Evolutionary conservation across 2,329 filamentous ascomycete genomes (phyloP).

Genomic region (Botrytis aclada): DNA sequence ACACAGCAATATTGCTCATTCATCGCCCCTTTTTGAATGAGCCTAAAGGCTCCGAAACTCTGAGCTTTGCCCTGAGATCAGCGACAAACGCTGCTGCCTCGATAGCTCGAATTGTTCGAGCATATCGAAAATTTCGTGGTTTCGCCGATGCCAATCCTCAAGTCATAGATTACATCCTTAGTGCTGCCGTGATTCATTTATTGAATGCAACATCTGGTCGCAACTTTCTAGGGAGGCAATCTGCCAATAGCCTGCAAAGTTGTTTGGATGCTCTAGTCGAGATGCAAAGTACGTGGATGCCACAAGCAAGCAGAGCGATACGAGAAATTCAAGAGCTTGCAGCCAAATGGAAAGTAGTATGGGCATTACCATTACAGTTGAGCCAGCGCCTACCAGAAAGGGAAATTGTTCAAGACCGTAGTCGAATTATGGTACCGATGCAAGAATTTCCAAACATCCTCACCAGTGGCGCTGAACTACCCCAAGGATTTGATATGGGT

Average conservation of each 20-base stretch:
- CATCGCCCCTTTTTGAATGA: background rate
- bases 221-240: constrained; percentile 3
- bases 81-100: constrained; percentile 1
- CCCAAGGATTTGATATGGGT: too few species aligned
- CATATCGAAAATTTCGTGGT: constrained; percentile 1
- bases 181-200: background rate
- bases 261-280: background rate
- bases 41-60: background rate
- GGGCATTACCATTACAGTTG: background rate
- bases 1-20: constrained; percentile 4
- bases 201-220: background rate
- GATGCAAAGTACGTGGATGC: background rate
- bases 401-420: background rate
- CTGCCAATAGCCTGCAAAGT: background rate
- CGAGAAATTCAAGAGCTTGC: constrained; percentile 5
- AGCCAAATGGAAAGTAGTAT: background rate
- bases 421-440: background rate
- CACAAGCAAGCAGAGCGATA: constrained; percentile 3
- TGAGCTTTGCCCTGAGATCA: constrained; percentile 2
- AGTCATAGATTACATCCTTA: constrained; percentile 1
- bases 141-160: background rate
- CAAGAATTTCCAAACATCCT: too few species aligned
- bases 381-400: background rate
- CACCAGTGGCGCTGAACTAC: background rate
- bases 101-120: background rate